phyloP scores from a whole-genome alignment of 225 moss, liverwort and hornwort genomes.

The Polytrichum formosum region DNA sequence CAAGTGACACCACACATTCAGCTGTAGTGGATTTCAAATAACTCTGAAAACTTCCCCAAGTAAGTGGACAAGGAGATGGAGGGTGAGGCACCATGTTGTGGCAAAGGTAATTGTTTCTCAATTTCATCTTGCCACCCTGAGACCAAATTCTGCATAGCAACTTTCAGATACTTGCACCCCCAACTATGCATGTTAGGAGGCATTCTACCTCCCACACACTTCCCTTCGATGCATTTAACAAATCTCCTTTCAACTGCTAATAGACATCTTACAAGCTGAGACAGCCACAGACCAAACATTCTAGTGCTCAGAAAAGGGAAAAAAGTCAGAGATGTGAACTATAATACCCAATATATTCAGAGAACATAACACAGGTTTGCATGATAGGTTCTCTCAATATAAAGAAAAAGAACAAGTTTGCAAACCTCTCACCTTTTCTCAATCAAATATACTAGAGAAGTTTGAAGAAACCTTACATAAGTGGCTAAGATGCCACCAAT shows the following conservation, averaged over 20 bases:
- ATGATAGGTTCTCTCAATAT: too few species aligned
- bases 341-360: too few species aligned
- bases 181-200: background rate
- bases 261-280: background rate
- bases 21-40: conserved; percentile 23
- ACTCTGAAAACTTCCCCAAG: conserved; percentile 11
- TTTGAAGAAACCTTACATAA: too few species aligned
- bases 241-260: background rate
- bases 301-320: too few species aligned
- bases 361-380: too few species aligned
- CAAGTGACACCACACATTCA: conserved; percentile 46
- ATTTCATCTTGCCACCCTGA: conserved; percentile 48
- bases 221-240: too few species aligned
- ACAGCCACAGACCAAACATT: background rate
- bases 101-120: conserved; percentile 19
- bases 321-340: too few species aligned
- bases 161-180: background rate
- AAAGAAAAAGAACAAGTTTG: too few species aligned
- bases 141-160: conserved; percentile 36
- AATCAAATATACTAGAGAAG: too few species aligned
- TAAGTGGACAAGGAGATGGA: conserved; percentile 7
- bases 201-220: background rate
- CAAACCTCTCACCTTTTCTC: too few species aligned
- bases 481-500: too few species aligned
- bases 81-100: conserved; percentile 8